Base-by-base conservation (phyloP, 2,329 filamentous ascomycete species). In the Aspergillus transmontanensis region DNA sequence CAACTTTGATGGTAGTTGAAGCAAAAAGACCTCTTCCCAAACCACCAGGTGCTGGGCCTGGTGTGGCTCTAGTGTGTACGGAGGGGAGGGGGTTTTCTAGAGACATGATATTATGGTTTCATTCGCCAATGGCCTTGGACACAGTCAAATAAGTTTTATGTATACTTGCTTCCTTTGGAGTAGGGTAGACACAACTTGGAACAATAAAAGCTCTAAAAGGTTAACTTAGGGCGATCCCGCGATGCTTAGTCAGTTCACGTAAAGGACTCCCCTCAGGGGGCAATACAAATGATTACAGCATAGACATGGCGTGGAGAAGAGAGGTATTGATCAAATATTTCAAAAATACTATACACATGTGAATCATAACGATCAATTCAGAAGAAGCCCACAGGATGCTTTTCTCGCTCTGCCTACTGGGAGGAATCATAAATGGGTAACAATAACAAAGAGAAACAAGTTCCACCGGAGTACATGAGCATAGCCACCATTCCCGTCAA, bases 1-100 rank as follows among this genome's bases (percentile, higher is more conserved):
- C 85, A 0, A 80, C 70, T 6, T 73, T 68, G 61, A 87, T 80
- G n/a, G 80, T 71, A 28, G 76, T 72, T 6, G 76, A 80, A 3
- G 86, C 82, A 71, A 88, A 88, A 1, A 89, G 75, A 5, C 86
- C 87, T 39, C 80, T 82, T 14, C 87, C 87, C 66, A 75, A 69
- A 48, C 67, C 72, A 67, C 70, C 65, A 4, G 71, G 67, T 11
- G 71, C 68, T 58, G 68, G 61, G 6, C 68, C 66, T 3, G 72
- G 66, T 4, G 61, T 66, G 2, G 75, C 70, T 59, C 68, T 76
- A 14, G 70, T 70, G 7, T 63, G 30, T 23, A 55, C 30, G 14
- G 56, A 62, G 16, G 56, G 41, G 12, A 46, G 26, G 19, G 36
- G 12, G 9, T 14, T 32, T 19, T 45, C 26, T 19, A 48, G n/a